These are phyloP conservation scores for Populus nigra DNA, from an alignment of 345 rosid genomes.

Conservation along the genomic window DNA sequence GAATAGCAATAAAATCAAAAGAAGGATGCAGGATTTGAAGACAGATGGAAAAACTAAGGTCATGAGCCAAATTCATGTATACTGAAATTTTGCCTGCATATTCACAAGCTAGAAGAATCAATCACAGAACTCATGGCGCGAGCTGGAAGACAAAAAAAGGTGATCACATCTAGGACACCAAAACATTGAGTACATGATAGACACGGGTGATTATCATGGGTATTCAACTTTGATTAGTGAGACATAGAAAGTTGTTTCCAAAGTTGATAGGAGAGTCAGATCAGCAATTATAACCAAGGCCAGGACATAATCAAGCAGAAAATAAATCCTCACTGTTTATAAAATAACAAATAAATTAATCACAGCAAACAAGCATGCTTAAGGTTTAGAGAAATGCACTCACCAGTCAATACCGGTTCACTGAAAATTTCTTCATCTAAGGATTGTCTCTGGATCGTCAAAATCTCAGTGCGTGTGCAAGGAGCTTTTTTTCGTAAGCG, in stretches of 20 bases:
- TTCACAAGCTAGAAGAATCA: not conserved
- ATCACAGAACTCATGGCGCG: not conserved
- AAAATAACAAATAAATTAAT: not conserved
- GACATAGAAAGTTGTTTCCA: not conserved
- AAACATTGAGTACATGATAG: not conserved
- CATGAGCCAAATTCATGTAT: not conserved
- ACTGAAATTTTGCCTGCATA: not conserved
- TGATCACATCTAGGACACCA: not conserved
- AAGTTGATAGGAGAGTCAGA: not conserved
- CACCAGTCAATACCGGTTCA: slow-evolving; percentile 72
- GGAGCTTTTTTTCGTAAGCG: slow-evolving; percentile 99
- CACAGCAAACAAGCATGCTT: slow-evolving; percentile 2
- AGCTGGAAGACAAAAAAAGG: not conserved
- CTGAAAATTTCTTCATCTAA: slow-evolving; percentile 68
- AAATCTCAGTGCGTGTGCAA: slow-evolving; percentile 80
- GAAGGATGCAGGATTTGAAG: not conserved
- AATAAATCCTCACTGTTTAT: not conserved
- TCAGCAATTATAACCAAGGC: not conserved
- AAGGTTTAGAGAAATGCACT: slow-evolving; percentile 33
- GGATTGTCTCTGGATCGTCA: slow-evolving; percentile 76
- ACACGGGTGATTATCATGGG: not conserved
- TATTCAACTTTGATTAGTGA: not conserved
- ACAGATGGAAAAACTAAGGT: not conserved
- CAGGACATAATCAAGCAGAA: not conserved
- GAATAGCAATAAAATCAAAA: not conserved